Conservation (phyloP, 768 basidiomycete species). For the Russula emetica region DNA sequence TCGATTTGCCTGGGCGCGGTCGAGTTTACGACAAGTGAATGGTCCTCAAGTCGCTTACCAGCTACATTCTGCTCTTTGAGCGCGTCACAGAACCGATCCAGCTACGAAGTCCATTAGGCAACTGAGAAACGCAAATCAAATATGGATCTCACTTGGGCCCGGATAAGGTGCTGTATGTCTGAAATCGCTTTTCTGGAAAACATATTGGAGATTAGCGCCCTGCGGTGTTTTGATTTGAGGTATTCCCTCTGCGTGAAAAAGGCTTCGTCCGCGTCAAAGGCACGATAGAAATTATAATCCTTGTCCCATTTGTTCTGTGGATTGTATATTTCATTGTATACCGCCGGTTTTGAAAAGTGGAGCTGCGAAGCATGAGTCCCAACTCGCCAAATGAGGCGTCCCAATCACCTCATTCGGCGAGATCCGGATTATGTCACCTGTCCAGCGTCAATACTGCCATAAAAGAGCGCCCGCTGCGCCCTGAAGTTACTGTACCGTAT, state of each 20-base stretch:
- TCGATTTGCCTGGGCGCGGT: conserved; percentile 25
- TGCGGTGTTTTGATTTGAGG: conserved; percentile 35
- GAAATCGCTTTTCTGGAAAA: conserved; percentile 40
- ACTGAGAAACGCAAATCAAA: neutral
- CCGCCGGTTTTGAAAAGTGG: conserved; percentile 14
- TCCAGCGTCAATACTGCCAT: too few relatives aligned
- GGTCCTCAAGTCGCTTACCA: neutral
- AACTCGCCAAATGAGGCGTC: neutral
- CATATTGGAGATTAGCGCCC: conserved; percentile 36
- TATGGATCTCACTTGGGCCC: conserved; percentile 31
- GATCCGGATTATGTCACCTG: conserved; percentile 21
- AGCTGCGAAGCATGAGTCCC: conserved; percentile 3
- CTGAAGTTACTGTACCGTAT: conserved; percentile 5
- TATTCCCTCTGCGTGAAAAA: conserved; percentile 39
- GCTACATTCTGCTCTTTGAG: conserved; percentile 15
- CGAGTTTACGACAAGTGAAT: neutral
- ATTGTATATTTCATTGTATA: conserved; percentile 21
- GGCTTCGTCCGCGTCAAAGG: conserved; percentile 37
- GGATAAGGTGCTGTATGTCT: conserved; percentile 36
- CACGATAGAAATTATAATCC: conserved; percentile 38
- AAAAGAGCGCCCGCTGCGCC: neutral
- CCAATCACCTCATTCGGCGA: conserved; percentile 19
- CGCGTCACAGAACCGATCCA: conserved; percentile 33
- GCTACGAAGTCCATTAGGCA: conserved; percentile 29
- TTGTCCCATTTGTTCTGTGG: conserved; percentile 36